phyloP scores from a whole-genome alignment of 2,329 filamentous ascomycete genomes.

The Beauveria asiatica region DNA sequence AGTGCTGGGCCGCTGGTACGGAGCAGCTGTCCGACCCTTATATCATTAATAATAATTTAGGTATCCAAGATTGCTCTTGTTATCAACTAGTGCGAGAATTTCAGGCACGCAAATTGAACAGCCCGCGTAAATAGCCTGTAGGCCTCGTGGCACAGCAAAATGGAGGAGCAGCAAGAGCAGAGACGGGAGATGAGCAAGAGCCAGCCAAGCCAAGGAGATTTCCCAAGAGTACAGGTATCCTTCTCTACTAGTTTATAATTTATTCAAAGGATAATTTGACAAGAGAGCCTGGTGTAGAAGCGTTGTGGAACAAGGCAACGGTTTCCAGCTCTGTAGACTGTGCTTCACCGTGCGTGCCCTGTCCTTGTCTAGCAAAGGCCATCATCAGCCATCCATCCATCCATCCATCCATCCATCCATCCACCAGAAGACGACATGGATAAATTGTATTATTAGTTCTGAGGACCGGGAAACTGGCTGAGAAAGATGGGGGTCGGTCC shows the following conservation, averaged over 20 bases:
- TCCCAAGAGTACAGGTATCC: not conserved
- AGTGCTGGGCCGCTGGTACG: no score
- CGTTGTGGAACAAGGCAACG: constrained; percentile 6
- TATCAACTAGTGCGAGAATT: not conserved
- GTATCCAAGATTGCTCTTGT: not conserved
- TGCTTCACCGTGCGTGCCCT: no score
- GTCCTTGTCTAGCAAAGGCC: no score
- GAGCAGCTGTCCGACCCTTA: not conserved
- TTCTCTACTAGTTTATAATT: no score
- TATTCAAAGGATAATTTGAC: not conserved
- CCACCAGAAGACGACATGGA: no score
- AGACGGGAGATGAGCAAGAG: not conserved
- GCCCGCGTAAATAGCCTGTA: no score
- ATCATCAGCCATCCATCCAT: no score
- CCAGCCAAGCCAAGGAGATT: not conserved
- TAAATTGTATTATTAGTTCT: no score
- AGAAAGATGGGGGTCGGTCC: not conserved
- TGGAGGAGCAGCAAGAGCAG: not conserved
- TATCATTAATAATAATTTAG: no score
- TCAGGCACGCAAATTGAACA: not conserved
- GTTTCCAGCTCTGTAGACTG: constrained; percentile 7
- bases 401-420: no score
- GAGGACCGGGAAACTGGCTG: not conserved
- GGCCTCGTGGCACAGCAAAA: not conserved
- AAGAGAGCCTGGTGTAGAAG: not conserved